Evolutionary conservation across 139 green algal genomes (phyloP).

Genomic region (Choricystis sp.): DNA sequence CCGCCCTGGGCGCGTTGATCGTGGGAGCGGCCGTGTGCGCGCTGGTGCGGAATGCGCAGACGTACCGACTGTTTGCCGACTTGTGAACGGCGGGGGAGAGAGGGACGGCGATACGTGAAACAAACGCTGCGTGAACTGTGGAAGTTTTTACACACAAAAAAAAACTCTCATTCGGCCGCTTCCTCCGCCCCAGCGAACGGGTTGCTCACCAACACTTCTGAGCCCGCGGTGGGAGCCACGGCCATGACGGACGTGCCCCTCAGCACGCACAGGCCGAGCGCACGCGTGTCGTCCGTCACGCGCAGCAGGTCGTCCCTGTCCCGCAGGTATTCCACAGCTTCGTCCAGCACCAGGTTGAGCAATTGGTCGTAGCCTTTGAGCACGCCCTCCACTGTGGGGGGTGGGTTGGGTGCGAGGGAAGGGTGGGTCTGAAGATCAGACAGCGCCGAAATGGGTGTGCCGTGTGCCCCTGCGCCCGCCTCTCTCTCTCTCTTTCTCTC

Average conservation of each 20-base stretch:
- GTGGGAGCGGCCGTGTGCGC: no score
- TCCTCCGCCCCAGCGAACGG: conserved; percentile 29
- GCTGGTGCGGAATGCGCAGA: no score
- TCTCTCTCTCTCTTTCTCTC: background rate
- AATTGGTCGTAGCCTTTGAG: conserved; percentile 97
- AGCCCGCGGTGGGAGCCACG: conserved; percentile 65
- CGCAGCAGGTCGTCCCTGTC: conserved; percentile 69
- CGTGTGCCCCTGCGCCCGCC: background rate
- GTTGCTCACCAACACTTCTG: conserved; percentile 81
- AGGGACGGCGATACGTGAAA: no score
- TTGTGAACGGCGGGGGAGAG: no score
- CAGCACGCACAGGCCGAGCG: conserved; percentile 70
- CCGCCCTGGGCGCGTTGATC: no score
- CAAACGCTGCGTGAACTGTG: no score
- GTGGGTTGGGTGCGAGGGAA: background rate
- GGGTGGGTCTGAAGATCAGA: background rate
- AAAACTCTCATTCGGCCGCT: background rate
- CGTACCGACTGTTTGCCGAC: no score
- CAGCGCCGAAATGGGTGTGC: background rate
- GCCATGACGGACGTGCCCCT: conserved; percentile 85
- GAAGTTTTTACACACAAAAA: background rate
- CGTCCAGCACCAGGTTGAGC: conserved; percentile 95
- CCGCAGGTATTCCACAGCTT: conserved; percentile 77
- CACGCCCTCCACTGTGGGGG: conserved; percentile 40
- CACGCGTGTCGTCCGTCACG: conserved; percentile 63